Conservation (phyloP, 768 basidiomycete genomes). For the Agaricus sinodeliciosus region DNA sequence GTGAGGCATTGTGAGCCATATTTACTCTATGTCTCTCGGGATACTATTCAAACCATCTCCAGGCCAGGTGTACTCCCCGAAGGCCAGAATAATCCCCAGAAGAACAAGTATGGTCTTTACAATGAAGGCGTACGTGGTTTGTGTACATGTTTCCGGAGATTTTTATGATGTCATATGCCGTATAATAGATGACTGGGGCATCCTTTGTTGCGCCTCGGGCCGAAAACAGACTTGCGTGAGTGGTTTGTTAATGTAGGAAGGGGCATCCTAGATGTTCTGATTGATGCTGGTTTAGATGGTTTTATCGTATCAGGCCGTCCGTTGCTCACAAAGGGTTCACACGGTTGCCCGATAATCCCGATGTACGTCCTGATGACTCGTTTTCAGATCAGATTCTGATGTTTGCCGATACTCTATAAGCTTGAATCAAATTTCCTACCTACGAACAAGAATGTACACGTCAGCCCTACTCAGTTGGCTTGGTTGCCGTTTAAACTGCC, state of each 20-base stretch:
- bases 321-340: slow-evolving; percentile 62
- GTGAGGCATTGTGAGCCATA: slow-evolving; percentile 43
- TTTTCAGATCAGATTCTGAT: not conserved
- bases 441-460: slow-evolving; percentile 51
- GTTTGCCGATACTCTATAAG: slow-evolving; percentile 21
- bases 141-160: not conserved
- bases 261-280: not conserved
- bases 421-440: slow-evolving; percentile 59
- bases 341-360: slow-evolving; percentile 47
- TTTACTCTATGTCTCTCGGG: not conserved
- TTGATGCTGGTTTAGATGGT: slow-evolving; percentile 33
- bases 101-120: slow-evolving; percentile 56
- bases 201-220: slow-evolving; percentile 53
- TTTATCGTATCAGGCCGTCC: slow-evolving; percentile 64
- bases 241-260: slow-evolving; percentile 2
- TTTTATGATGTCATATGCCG: not conserved
- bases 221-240: slow-evolving; percentile 47
- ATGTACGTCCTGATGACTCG: slow-evolving; percentile 31
- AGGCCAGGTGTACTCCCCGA: slow-evolving; percentile 52
- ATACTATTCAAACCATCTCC: not conserved
- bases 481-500: slow-evolving; percentile 61
- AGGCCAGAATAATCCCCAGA: slow-evolving; percentile 59
- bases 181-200: slow-evolving; percentile 47
- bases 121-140: slow-evolving; percentile 39
- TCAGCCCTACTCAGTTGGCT: slow-evolving; percentile 58